A percentile compares a stretch with the other conserved stretches of the same genome.
phyloP scores from a whole-genome alignment of 1,284 basidiomycete genomes.

The Rhodotorula sp. region DNA sequence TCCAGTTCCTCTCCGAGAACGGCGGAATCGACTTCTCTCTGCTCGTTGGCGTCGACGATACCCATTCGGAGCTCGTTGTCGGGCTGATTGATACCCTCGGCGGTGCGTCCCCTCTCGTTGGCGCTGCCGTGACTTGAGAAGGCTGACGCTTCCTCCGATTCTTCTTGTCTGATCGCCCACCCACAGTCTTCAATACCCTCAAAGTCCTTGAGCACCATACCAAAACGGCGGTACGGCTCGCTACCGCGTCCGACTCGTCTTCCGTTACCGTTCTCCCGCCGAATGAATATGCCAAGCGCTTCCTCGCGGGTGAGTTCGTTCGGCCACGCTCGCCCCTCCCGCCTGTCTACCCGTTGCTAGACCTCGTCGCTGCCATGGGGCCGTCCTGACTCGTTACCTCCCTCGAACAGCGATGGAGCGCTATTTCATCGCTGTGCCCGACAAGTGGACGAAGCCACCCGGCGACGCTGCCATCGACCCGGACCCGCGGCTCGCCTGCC shows the following conservation, averaged over 20 bases:
- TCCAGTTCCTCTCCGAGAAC: conserved; percentile 80
- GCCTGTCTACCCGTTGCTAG: too few species aligned
- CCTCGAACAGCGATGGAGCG: conserved; percentile 16
- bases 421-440: conserved; percentile 27
- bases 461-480: neutral
- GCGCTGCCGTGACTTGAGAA: conserved; percentile 22
- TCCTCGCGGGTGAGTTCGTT: conserved; percentile 6
- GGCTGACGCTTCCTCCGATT: neutral
- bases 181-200: conserved; percentile 28
- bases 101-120: conserved; percentile 46
- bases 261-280: conserved; percentile 32
- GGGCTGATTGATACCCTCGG: conserved; percentile 72
- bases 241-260: conserved; percentile 5
- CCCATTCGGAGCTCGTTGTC: conserved; percentile 63
- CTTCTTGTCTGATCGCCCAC: neutral
- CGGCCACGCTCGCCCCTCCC: too few species aligned
- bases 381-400: too few species aligned
- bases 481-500: conserved; percentile 20
- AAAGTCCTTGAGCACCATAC: conserved; percentile 22
- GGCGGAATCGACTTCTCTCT: conserved; percentile 99
- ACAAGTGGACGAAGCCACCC: conserved; percentile 22
- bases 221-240: conserved; percentile 28
- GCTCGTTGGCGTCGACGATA: conserved; percentile 85
- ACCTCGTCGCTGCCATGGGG: too few species aligned
- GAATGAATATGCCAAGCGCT: conserved; percentile 26